These are phyloP conservation scores for Plasmopara viticola DNA, from an alignment of 352 stramenopile genomes.

Conservation along the genomic window DNA sequence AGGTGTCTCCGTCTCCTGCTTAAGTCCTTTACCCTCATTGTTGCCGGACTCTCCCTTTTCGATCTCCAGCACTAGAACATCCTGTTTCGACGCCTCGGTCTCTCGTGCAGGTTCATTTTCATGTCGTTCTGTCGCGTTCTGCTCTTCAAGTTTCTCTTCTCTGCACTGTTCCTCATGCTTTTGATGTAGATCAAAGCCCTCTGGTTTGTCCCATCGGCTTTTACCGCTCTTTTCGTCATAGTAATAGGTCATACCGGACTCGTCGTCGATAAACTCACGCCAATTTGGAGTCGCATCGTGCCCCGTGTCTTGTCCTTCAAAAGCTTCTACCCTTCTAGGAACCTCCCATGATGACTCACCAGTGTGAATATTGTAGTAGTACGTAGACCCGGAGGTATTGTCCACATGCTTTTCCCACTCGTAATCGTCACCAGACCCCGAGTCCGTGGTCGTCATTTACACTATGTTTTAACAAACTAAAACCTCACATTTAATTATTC, in stretches of 20 bases:
- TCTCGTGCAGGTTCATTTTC: not conserved
- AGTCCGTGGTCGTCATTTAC: constrained; percentile 3
- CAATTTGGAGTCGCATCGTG: constrained; percentile 34
- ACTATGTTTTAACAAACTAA: not conserved
- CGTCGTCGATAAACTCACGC: constrained; percentile 60
- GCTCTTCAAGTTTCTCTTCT: constrained; percentile 3
- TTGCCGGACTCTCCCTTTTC: constrained; percentile 3
- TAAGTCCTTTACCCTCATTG: not conserved
- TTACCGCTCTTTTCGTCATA: constrained; percentile 62
- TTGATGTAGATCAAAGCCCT: constrained; percentile 28
- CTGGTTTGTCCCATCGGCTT: constrained; percentile 71
- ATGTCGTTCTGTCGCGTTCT: constrained; percentile 4
- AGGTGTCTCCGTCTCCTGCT: constrained; percentile 1
- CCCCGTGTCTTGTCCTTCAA: not conserved
- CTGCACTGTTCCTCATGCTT: constrained; percentile 12
- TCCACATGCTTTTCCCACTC: constrained; percentile 74
- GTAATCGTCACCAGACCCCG: constrained; percentile 1
- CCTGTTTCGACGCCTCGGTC: constrained; percentile 11
- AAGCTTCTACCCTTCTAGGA: constrained; percentile 33
- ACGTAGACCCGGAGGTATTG: constrained; percentile 43
- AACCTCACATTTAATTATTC: not conserved
- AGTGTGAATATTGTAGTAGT: constrained; percentile 74
- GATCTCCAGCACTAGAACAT: constrained; percentile 11
- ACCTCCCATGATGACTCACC: constrained; percentile 69
- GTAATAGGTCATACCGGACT: constrained; percentile 54